Conservation (phyloP, 73 alveolate genomes). For the Paramecium caudatum region DNA sequence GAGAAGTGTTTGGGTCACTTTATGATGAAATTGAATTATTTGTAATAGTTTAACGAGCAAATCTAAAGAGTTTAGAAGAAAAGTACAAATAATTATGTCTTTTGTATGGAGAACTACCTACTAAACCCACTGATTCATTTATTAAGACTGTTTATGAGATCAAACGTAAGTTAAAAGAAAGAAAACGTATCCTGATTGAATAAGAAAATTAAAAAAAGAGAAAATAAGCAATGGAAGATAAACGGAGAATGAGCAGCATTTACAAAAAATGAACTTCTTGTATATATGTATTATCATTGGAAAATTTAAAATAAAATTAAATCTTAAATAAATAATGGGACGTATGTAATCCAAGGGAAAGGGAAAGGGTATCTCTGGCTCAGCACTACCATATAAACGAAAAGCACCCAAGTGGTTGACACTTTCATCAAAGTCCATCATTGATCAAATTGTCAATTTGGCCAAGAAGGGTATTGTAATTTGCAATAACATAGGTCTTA, state of each 20-base stretch:
- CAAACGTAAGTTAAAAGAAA: conserved; percentile 1
- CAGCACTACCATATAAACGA: conserved; percentile 78
- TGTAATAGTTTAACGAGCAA: conserved; percentile 4
- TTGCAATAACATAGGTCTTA: conserved; percentile 54
- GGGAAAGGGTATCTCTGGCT: conserved; percentile 80
- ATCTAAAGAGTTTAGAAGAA: background rate
- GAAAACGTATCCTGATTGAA: background rate
- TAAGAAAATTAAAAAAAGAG: background rate
- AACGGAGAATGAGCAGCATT: no score
- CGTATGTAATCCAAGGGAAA: conserved; percentile 77
- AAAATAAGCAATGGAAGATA: background rate
- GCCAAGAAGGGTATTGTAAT: conserved; percentile 76
- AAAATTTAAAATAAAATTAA: conserved; percentile 57
- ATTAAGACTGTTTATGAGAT: conserved; percentile 10
- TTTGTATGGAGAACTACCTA: background rate
- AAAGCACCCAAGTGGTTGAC: conserved; percentile 79
- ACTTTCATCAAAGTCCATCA: conserved; percentile 70
- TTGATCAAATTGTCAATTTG: conserved; percentile 71
- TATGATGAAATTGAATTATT: conserved; percentile 34
- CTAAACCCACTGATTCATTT: conserved; percentile 17
- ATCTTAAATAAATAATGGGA: conserved; percentile 72
- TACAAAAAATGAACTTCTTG: no score
- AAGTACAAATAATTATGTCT: conserved; percentile 12
- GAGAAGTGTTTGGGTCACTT: background rate
- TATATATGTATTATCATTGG: no score